Evolutionary conservation across 2,329 filamentous ascomycete genomes (phyloP), one percentile per base, ranked within the genome.

Genomic region (Phoma herbarum): DNA sequence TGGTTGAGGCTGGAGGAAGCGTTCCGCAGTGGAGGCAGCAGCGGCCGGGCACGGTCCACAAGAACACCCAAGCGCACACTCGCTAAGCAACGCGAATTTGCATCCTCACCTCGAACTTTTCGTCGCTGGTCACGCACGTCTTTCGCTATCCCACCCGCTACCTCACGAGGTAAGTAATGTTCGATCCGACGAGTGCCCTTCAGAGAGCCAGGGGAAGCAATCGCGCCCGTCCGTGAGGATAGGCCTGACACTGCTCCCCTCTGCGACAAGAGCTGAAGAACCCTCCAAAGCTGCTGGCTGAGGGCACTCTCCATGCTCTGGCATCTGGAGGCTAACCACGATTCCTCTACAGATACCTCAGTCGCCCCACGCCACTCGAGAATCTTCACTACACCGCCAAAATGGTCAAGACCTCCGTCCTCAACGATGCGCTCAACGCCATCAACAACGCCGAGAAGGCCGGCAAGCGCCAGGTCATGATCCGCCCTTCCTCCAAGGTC

Each of bases 381-480:
- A 92, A 92, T 92, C 90, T 92, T 86, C 67, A 52, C 77, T 59
- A 85, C 86, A 64, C 86, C 88, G 88, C 81, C 88, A 97, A 91
- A 81, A 99, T 99, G 94, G 93, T 97, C 84, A 93, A 92, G 86
- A 98, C 95, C 79, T 97, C 93, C 82, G 95, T 98, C 79, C 93
- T 99, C 84, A 96, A 98, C 88, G 95, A 99, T 90, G 93, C 92
- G 81, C 91, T 97, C 79, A 97, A 97, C 63, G 73, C 89, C 86
- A 98, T 99, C 90, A 99, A 99, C 93, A 99, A 99, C 84, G 95
- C 95, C 87, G 96, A 99, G 89, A 98, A 99, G 91, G 87, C 91
- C 76, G 95, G 95, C 86, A 98, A 98, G 91, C 93, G 95, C 80
- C 95, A 99, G 86, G 95, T 98, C 80, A 80, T 99, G 82, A 97